phyloP scores from a whole-genome alignment of 2,329 filamentous ascomycete species.

The Pezicula rhizophila region DNA sequence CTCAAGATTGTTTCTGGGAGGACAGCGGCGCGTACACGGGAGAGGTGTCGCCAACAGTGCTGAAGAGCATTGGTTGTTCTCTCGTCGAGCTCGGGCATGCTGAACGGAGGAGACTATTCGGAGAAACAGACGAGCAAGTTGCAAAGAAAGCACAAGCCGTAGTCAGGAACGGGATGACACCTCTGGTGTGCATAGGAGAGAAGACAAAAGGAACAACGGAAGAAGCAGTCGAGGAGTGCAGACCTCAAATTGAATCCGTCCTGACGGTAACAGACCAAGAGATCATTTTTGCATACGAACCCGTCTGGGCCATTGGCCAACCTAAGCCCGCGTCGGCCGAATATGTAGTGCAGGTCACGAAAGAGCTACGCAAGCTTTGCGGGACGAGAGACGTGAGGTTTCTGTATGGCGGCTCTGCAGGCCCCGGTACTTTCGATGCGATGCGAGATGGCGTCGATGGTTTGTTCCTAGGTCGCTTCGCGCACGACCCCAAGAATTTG shows the following conservation, averaged over 20 bases:
- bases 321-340: slow-evolving; percentile 63
- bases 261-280: slow-evolving; percentile 56
- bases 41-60: slow-evolving; percentile 63
- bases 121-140: slow-evolving; percentile 65
- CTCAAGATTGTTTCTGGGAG: slow-evolving; percentile 70
- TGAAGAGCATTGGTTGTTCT: slow-evolving; percentile 61
- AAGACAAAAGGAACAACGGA: slow-evolving; percentile 44
- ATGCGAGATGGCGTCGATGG: slow-evolving; percentile 69
- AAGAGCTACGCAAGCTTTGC: slow-evolving; percentile 36
- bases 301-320: slow-evolving; percentile 83
- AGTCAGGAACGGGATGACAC: slow-evolving; percentile 63
- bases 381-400: slow-evolving; percentile 62
- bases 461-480: slow-evolving; percentile 75
- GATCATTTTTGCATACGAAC: slow-evolving; percentile 78
- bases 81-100: slow-evolving; percentile 79
- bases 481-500: slow-evolving; percentile 68
- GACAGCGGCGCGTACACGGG: slow-evolving; percentile 71
- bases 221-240: slow-evolving; percentile 60
- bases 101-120: slow-evolving; percentile 66
- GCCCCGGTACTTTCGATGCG: slow-evolving; percentile 66
- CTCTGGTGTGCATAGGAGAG: slow-evolving; percentile 78
- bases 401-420: slow-evolving; percentile 78
- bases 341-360: slow-evolving; percentile 61
- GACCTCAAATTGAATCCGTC: slow-evolving; percentile 57
- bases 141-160: slow-evolving; percentile 65